Conservation (phyloP, 169 alveolate genomes). For the Babesia sp. region DNA sequence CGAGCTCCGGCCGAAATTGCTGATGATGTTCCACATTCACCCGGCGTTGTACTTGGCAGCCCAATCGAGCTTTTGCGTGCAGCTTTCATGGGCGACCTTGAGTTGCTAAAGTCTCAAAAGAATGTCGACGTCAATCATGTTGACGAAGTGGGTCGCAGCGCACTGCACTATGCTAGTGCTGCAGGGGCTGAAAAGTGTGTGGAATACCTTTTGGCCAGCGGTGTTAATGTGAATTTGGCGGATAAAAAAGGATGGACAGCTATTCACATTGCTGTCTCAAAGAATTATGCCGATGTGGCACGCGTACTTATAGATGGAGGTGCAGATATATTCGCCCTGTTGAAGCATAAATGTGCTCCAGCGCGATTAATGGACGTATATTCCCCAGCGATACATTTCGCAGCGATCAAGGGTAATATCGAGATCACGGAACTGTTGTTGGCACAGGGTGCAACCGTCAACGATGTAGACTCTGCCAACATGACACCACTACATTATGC, state of each 20-base stretch:
- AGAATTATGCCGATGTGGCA: constrained; percentile 80
- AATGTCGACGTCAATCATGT: constrained; percentile 70
- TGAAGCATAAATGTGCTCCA: constrained; percentile 85
- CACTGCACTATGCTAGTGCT: constrained; percentile 84
- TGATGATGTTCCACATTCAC: not conserved
- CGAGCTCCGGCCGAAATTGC: not conserved
- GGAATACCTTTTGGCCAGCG: constrained; percentile 67
- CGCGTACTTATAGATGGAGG: constrained; percentile 70
- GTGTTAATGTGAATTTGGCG: constrained; percentile 76
- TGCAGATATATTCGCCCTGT: constrained; percentile 72
- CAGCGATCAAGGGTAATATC: constrained; percentile 82
- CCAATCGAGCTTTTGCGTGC: constrained; percentile 66
- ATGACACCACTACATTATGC: constrained; percentile 85
- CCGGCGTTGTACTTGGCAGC: not conserved
- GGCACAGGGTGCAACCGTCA: constrained; percentile 74
- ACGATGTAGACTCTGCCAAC: constrained; percentile 78
- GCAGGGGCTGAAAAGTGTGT: constrained; percentile 78
- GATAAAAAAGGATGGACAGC: constrained; percentile 86
- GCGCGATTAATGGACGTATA: constrained; percentile 78
- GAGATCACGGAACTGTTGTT: constrained; percentile 75
- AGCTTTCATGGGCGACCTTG: constrained; percentile 80
- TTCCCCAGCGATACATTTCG: constrained; percentile 82
- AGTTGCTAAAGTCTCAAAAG: constrained; percentile 65
- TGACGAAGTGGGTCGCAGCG: constrained; percentile 85
- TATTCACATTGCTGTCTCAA: constrained; percentile 82